phyloP scores from a whole-genome alignment of 75 land plant species.

The Sequoia sempervirens region DNA sequence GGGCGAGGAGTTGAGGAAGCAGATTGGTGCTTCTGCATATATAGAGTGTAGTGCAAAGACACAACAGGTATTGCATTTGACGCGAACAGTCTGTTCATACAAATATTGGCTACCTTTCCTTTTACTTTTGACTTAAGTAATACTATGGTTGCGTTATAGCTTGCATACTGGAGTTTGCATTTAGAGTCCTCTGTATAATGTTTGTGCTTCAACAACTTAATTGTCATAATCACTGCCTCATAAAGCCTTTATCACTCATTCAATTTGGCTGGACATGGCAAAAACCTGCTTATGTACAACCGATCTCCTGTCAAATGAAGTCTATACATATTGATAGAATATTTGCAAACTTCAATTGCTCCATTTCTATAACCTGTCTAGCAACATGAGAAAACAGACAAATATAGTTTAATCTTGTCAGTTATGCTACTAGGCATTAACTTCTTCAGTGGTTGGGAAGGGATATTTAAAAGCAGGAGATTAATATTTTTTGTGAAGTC shows the following conservation, averaged over 20 bases:
- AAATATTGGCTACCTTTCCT: neutral
- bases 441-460: neutral
- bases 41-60: constrained; percentile 49
- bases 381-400: neutral
- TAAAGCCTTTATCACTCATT: neutral
- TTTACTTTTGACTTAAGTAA: neutral
- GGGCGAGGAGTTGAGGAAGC: constrained; percentile 46
- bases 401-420: neutral
- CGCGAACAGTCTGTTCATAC: neutral
- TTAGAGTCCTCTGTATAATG: neutral
- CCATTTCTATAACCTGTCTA: neutral
- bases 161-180: neutral
- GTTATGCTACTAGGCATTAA: neutral
- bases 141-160: neutral
- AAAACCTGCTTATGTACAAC: neutral
- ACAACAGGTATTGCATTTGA: constrained; percentile 27
- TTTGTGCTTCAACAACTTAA: neutral
- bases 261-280: neutral
- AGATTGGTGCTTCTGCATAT: constrained; percentile 40
- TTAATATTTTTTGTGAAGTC: neutral
- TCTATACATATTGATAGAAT: neutral
- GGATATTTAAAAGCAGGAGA: neutral
- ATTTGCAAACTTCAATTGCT: neutral
- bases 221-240: neutral
- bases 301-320: neutral